Evolutionary conservation across 2,329 filamentous ascomycete species (phyloP).

Genomic region (Chrysosporium keratinophilum): DNA sequence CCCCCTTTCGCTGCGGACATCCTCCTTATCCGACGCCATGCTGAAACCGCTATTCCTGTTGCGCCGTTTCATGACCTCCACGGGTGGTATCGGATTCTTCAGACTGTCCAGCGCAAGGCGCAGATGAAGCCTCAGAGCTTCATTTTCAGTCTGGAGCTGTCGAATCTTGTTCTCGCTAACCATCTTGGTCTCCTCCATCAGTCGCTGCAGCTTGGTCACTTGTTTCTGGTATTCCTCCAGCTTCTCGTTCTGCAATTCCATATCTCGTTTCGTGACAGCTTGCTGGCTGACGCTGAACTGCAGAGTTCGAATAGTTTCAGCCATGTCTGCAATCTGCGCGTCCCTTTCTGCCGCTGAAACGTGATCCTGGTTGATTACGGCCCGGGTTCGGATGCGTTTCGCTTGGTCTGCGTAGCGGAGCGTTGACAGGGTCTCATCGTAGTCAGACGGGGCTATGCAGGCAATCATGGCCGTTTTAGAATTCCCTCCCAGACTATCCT

Average conservation of each 20-base stretch:
- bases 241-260: constrained; percentile 65
- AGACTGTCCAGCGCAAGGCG: constrained; percentile 75
- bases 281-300: constrained; percentile 62
- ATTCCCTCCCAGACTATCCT: constrained; percentile 92
- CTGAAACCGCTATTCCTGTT: constrained; percentile 27
- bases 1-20: constrained; percentile 44
- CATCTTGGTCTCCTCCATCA: constrained; percentile 89
- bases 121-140: constrained; percentile 75
- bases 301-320: constrained; percentile 78
- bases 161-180: constrained; percentile 91
- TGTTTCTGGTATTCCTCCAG: constrained; percentile 91
- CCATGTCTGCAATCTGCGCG: constrained; percentile 87
- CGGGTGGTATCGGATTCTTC: constrained; percentile 74
- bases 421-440: constrained; percentile 93
- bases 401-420: constrained; percentile 95
- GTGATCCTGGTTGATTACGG: constrained; percentile 90
- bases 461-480: constrained; percentile 99
- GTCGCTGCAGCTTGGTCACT: constrained; percentile 78
- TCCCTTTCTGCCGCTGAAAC: constrained; percentile 87
- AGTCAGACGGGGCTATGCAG: constrained; percentile 88
- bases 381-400: constrained; percentile 89
- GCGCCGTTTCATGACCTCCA: constrained; percentile 26
- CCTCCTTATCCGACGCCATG: constrained; percentile 41
- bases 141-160: constrained; percentile 78
- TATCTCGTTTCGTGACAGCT: constrained; percentile 60